phyloP scores from a whole-genome alignment of 805 yeast genomes.

The Yarrowia sp. region DNA sequence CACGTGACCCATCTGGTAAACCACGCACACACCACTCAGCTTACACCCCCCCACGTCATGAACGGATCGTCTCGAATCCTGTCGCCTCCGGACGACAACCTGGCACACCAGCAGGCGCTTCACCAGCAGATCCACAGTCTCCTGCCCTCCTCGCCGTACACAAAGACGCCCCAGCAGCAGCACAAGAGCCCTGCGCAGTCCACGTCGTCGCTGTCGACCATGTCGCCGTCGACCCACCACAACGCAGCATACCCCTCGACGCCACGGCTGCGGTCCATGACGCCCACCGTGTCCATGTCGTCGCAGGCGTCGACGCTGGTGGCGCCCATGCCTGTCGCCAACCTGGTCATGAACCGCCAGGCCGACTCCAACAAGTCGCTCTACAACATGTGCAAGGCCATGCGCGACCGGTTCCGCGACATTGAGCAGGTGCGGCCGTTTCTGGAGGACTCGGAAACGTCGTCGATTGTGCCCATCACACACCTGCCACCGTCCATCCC shows the following conservation, averaged over 20 bases:
- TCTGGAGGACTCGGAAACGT: slow-evolving; percentile 52
- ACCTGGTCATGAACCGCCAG: slow-evolving; percentile 36
- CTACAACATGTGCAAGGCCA: slow-evolving; percentile 66
- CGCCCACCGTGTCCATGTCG: slow-evolving; percentile 30
- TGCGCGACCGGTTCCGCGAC: slow-evolving; percentile 62
- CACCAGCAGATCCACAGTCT: slow-evolving; percentile 28
- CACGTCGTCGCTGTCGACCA: not conserved
- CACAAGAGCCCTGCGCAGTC: slow-evolving; percentile 23
- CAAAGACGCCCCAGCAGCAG: not conserved
- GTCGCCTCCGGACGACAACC: slow-evolving; percentile 29
- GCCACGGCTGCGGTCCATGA: slow-evolving; percentile 30
- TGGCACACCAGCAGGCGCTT: slow-evolving; percentile 19
- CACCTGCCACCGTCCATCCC: slow-evolving; percentile 65
- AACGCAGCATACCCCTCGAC: slow-evolving; percentile 21
- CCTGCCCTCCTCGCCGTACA: slow-evolving; percentile 18
- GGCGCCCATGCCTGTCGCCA: slow-evolving; percentile 36
- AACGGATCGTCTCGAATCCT: slow-evolving; percentile 21
- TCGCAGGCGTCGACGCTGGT: slow-evolving; percentile 14
- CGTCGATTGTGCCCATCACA: slow-evolving; percentile 66
- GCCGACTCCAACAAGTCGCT: slow-evolving; percentile 59
- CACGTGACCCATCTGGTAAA: not conserved
- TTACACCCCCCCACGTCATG: not conserved
- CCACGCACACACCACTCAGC: not conserved
- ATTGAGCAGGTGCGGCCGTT: slow-evolving; percentile 75
- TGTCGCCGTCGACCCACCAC: not conserved